Conservation (phyloP, 805 yeast species). For the Zygotorulaspora sp. region DNA sequence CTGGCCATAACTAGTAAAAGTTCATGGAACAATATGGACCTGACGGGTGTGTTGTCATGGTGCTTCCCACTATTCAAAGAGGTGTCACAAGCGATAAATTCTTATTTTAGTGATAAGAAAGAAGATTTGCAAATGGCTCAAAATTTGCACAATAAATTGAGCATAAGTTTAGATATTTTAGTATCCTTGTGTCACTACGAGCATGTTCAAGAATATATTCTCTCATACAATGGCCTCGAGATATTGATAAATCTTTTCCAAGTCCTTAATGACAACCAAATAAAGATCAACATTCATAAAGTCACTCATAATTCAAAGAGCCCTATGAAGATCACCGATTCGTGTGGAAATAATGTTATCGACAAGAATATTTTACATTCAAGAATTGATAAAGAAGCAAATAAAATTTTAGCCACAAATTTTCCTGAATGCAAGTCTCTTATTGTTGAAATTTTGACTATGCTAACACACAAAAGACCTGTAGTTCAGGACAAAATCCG, state of each 20-base stretch:
- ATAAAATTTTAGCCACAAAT: slow-evolving; percentile 29
- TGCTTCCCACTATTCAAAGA: slow-evolving; percentile 32
- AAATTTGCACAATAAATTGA: slow-evolving; percentile 30
- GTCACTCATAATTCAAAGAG: slow-evolving; percentile 22
- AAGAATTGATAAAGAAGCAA: slow-evolving; percentile 24
- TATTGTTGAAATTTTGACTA: slow-evolving; percentile 61
- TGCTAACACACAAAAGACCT: slow-evolving; percentile 47
- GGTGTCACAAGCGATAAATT: slow-evolving; percentile 18
- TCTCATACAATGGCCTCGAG: slow-evolving; percentile 38
- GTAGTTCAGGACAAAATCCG: slow-evolving; percentile 66
- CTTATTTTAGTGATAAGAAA: slow-evolving; percentile 23
- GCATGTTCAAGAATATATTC: slow-evolving; percentile 36
- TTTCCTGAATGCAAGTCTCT: slow-evolving; percentile 67
- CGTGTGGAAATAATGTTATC: slow-evolving; percentile 27
- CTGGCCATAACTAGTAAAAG: slow-evolving; percentile 36
- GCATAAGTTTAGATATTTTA: slow-evolving; percentile 34
- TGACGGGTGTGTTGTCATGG: slow-evolving; percentile 41
- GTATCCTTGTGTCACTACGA: slow-evolving; percentile 33
- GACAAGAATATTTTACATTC: slow-evolving; percentile 27
- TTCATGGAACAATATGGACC: slow-evolving; percentile 37
- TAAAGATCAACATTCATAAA: slow-evolving; percentile 29
- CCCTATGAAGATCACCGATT: slow-evolving; percentile 21
- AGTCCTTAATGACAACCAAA: slow-evolving; percentile 34
- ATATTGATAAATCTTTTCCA: slow-evolving; percentile 32
- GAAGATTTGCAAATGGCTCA: slow-evolving; percentile 18